Percentiles rank a stretch among this genome's conserved stretches.
Conservation (phyloP, 129 eudicot genomes). For the Lonicera japonica region DNA sequence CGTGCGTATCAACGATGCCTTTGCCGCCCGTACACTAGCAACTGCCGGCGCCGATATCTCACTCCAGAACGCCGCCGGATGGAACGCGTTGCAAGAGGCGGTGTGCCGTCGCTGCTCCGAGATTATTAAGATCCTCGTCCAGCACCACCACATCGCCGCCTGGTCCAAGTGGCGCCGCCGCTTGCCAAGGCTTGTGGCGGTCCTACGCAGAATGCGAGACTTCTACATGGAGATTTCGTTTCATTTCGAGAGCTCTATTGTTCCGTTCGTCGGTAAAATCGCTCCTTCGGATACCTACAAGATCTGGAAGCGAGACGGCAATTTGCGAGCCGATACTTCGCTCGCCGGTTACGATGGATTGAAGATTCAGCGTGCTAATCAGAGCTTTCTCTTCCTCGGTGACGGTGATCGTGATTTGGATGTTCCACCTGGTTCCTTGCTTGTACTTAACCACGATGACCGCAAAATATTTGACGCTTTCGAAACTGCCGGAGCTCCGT, state of each 20-base stretch:
- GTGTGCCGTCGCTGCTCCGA: constrained; percentile 55
- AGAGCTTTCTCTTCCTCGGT: constrained; percentile 86
- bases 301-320: constrained; percentile 92
- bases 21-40: constrained; percentile 52
- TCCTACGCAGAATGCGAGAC: constrained; percentile 74
- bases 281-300: constrained; percentile 95
- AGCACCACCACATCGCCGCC: constrained; percentile 73
- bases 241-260: constrained; percentile 84
- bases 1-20: constrained; percentile 65
- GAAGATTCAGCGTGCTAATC: constrained; percentile 90
- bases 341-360: constrained; percentile 94
- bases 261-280: constrained; percentile 83
- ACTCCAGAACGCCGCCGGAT: constrained; percentile 85
- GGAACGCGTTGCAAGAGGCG: constrained; percentile 91
- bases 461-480: constrained; percentile 78
- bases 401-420: constrained; percentile 40
- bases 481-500: constrained; percentile 75
- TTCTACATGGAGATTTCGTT: constrained; percentile 92
- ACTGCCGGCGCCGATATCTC: constrained; percentile 86
- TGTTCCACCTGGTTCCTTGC: constrained; percentile 60
- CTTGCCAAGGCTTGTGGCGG: constrained; percentile 62
- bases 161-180: constrained; percentile 97
- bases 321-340: constrained; percentile 85
- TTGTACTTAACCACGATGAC: constrained; percentile 78
- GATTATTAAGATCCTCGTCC: constrained; percentile 49